Base-by-base conservation (phyloP, 305 asterid species). In the Rubia peregrina region DNA sequence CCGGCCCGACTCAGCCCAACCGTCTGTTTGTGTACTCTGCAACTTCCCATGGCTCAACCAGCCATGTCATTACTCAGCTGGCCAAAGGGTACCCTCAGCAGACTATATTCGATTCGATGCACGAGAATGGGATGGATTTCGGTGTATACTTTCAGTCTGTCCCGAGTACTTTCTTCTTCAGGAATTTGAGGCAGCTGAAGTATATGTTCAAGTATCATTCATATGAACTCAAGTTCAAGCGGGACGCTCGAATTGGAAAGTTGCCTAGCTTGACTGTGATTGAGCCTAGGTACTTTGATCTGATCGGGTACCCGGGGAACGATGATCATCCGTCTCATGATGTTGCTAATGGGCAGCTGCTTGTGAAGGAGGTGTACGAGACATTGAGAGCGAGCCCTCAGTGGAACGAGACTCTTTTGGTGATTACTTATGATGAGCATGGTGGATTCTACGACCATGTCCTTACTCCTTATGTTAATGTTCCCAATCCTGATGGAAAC, bases 271-370 rank as follows among this genome's bases (percentile, higher is more conserved):
- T 89, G 82, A 77, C 82, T 0, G 96, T 91, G 65, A 83, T 91
- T 65, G 97, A 91, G 83, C 97, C 96, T 14, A 76, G 95, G 75
- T 89, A 91, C 75, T 91, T 89, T 19, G 97, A 89, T 71, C 30
- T 91, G 9, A 77, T 71, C 56, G 92, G 91, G 0, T 65, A 77
- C 26, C 85, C 92, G 0, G 97, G 87, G 5, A 91, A 89, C 68
- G 97, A 91, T 48, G 96, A 91, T 66, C 97, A 91, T n/a, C 97
- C 96, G 0, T 91, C 96, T 3, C 97, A 91, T 46, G 97, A 91
- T 62, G 92, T 91, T n/a, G 96, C 91, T 0, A 73, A 84, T n/a
- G 97, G 97, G 8, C 97, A 91, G 84, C 81, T 55, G 82, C 49
- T 91, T 53, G 91, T 91, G 65, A 91, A 91, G 79, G 96, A 89